Base-by-base conservation (phyloP, 495 filamentous ascomycete species). In the Rhizodiscina lignyota region DNA sequence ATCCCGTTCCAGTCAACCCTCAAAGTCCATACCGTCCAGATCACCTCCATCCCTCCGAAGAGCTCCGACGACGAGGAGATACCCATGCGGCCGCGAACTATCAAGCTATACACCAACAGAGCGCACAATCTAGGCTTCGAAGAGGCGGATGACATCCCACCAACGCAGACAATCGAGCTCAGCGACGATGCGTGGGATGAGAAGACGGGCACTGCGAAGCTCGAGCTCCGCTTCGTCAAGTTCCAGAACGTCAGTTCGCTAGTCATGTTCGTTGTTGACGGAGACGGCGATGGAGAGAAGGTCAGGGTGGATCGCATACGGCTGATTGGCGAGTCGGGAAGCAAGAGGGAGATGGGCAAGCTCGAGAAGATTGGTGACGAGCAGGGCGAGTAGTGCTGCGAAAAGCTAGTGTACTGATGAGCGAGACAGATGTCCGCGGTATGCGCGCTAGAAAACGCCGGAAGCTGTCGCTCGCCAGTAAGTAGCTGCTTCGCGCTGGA, bases 321-420 rank as follows among this genome's bases (percentile, higher is more conserved):
- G 39, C 61, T 97, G 23, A 75, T 94, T 49, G 89, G 89, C 22
- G 89, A 94, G 59, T 68, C 72, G n/a, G 85, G 87, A 10, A 81
- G 91, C 67, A 91, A 91, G 68, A 64, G 83, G 36, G 79, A 84
- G 32, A 77, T 81, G 70, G 89, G 85, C 34, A 93, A 93, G 66
- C 60, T 97, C 44, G 83, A 93, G 70, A 96, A 96, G 70, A 73
- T 93, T 50, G 83, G 78, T 8, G 80, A 92, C 49, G 76, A 83
- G 53, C 55, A 62, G 16, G 73, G 67, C 43, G 70, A 79, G 24
- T 8, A 16, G n/a, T n/a, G n/a, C 10, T 5, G 12, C 11, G 19
- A 18, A 6, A 43, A 32, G 17, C 13, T 1, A 8, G 16, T 27
- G 24, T 27, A 27, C 13, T 27, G 13, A 8, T 6, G 6, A 27